A percentile compares a stretch with the other conserved stretches of the same genome.
Conservation (phyloP, 2,329 filamentous ascomycete genomes). For the Aspergillus versicolor region DNA sequence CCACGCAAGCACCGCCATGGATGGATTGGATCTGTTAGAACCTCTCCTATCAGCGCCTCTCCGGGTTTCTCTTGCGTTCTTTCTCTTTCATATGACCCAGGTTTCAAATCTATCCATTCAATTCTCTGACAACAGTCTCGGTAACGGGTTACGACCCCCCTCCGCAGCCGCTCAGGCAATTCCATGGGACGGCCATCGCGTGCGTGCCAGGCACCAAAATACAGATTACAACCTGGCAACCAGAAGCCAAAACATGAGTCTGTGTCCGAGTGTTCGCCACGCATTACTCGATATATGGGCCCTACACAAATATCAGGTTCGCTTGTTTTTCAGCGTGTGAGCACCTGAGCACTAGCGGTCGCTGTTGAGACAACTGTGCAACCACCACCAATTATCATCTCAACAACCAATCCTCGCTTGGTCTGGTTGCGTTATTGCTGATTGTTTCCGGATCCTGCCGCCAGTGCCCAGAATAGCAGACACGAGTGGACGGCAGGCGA, state of each 20-base stretch:
- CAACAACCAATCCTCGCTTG: conserved; percentile 1
- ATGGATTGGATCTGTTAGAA: conserved; percentile 10
- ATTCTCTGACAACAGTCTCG: neutral
- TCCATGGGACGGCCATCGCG: neutral
- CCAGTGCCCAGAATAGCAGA: neutral
- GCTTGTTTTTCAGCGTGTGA: neutral
- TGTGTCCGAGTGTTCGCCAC: neutral
- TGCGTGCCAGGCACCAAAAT: conserved; percentile 14
- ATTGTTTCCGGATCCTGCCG: neutral
- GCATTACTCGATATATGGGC: neutral
- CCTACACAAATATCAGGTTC: neutral
- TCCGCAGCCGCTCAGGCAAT: neutral
- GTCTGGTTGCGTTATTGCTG: neutral
- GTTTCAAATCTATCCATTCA: conserved; percentile 1
- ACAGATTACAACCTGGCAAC: neutral
- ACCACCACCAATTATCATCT: neutral
- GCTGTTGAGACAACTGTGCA: conserved; percentile 7
- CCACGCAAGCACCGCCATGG: conserved; percentile 27
- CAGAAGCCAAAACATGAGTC: neutral
- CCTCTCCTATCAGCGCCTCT: conserved; percentile 17
- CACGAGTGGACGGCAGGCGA: neutral
- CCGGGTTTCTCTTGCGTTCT: neutral
- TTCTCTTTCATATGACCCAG: neutral
- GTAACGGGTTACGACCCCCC: neutral
- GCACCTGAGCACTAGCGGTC: neutral